Percentiles rank a stretch among this genome's conserved stretches.
Evolutionary conservation across 2,329 filamentous ascomycete genomes (phyloP).

Genomic region (Mycosphaerella arachidis): DNA sequence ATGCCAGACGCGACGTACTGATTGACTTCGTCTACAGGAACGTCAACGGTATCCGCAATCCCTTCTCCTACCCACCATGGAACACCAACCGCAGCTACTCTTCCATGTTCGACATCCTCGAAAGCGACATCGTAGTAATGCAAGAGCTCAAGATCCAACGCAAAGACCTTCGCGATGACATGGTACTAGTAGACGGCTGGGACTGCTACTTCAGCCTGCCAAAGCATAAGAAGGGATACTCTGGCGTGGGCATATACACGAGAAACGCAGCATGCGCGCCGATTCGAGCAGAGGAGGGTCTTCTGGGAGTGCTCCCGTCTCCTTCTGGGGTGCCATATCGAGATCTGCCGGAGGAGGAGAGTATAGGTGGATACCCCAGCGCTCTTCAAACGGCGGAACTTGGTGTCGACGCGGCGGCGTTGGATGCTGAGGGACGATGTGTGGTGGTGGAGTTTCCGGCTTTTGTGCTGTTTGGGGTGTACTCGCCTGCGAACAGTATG

Average conservation of each 20-base stretch:
- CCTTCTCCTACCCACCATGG: constrained; percentile 53
- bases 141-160: constrained; percentile 95
- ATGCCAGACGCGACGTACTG: background rate
- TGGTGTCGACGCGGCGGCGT: constrained; percentile 61
- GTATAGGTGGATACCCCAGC: constrained; percentile 84
- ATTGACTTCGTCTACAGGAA: constrained; percentile 38
- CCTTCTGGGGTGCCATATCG: constrained; percentile 68
- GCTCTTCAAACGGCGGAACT: constrained; percentile 60
- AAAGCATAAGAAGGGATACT: constrained; percentile 93
- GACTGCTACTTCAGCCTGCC: constrained; percentile 94
- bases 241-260: constrained; percentile 92
- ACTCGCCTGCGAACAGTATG: constrained; percentile 85
- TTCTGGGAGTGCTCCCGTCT: constrained; percentile 73
- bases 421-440: constrained; percentile 90
- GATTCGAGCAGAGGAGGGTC: constrained; percentile 87
- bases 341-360: constrained; percentile 66
- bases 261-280: constrained; percentile 80
- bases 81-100: constrained; percentile 43
- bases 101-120: constrained; percentile 88
- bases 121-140: constrained; percentile 89
- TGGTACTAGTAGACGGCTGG: constrained; percentile 93
- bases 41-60: constrained; percentile 52
- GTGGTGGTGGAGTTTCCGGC: constrained; percentile 89
- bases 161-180: constrained; percentile 88
- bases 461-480: constrained; percentile 88